Base-by-base conservation (phyloP, 2,329 filamentous ascomycete species). In the Ophiobolus disseminans region DNA sequence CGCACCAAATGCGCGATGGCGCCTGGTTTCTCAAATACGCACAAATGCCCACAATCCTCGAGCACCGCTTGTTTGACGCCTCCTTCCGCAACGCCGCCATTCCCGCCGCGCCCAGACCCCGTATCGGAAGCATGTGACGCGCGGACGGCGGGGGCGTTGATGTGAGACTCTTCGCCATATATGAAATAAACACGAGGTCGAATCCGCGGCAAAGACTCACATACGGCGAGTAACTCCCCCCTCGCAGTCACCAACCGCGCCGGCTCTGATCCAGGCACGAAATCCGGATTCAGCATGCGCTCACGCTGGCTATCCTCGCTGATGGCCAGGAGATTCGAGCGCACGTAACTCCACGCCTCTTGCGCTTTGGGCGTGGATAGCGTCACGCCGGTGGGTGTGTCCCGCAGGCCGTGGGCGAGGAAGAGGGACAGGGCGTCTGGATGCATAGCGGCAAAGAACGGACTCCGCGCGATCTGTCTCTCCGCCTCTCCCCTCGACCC, bases 301-400 rank as follows among this genome's bases (percentile, higher is more conserved):
- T 59, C 55, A 28, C 20, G 36, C 14, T 42, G 16, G 30, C 51
- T 47, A 26, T 57, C 57, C 10, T 52, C 35, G 3, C 43, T 36
- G 1, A 58, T 9, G 3, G 53, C 32, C 3, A 48, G 38, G 22
- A 60, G 53, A 25, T 48, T 56, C 3, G 48, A 43, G 5, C 58
- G 49, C 4, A 58, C 43, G 21, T 53, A 63, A 8, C 54, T 40
- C 60, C 60, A 63, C 3, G 60, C 55, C 45, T 60, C 55, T 39
- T 63, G 56, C 5, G 55, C 48, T 47, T 58, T 60, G 19, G 58
- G 55, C 4, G 58, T 63, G 5, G 50, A 39, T 5, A 63, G 45
- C 13, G 16, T 41, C 2, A 56, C 55, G 3, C 23, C 19, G 10
- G 51, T 55, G 10, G 30, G 25, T 7, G 30, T 23, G 31, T 61